Evolutionary conservation across 1,284 basidiomycete species (phyloP).

Genomic region (Fomitopsis palustris): DNA sequence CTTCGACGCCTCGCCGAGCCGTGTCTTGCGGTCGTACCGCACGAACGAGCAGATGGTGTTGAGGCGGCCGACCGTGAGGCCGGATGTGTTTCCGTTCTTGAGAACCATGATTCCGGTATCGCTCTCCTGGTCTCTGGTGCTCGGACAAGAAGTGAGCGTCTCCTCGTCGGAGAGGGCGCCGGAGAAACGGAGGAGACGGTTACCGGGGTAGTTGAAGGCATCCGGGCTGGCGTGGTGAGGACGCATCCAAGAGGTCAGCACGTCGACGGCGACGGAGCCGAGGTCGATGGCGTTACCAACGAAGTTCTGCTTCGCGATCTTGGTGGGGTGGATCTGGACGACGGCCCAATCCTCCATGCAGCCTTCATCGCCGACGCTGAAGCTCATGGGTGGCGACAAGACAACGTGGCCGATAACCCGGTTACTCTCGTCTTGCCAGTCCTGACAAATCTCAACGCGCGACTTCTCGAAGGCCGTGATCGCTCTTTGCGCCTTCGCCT

Average conservation of each 20-base stretch:
- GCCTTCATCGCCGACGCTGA: slow-evolving; percentile 14
- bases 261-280: slow-evolving; percentile 7
- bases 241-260: slow-evolving; percentile 16
- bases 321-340: slow-evolving; percentile 29
- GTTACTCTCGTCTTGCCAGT: slow-evolving; percentile 21
- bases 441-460: slow-evolving; percentile 18
- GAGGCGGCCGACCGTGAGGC: slow-evolving; percentile 18
- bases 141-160: slow-evolving; percentile 1
- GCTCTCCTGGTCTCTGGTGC: slow-evolving; percentile 8
- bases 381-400: slow-evolving; percentile 24
- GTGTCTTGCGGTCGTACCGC: slow-evolving; percentile 7
- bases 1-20: slow-evolving; percentile 14
- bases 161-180: slow-evolving; percentile 15
- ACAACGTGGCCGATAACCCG: slow-evolving; percentile 31
- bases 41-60: slow-evolving; percentile 20
- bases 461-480: slow-evolving; percentile 23
- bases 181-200: slow-evolving; percentile 18
- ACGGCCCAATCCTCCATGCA: slow-evolving; percentile 34
- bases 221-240: slow-evolving; percentile 12
- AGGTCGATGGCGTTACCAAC: slow-evolving; percentile 20
- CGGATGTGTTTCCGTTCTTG: slow-evolving; percentile 10
- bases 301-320: slow-evolving; percentile 23
- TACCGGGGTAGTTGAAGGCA: slow-evolving; percentile 19
- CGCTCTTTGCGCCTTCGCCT: slow-evolving; percentile 15
- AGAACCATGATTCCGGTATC: slow-evolving; percentile 13